Evolutionary conservation across 257 asterid species (phyloP).

Genomic region (Nicotiana noctiflora): DNA sequence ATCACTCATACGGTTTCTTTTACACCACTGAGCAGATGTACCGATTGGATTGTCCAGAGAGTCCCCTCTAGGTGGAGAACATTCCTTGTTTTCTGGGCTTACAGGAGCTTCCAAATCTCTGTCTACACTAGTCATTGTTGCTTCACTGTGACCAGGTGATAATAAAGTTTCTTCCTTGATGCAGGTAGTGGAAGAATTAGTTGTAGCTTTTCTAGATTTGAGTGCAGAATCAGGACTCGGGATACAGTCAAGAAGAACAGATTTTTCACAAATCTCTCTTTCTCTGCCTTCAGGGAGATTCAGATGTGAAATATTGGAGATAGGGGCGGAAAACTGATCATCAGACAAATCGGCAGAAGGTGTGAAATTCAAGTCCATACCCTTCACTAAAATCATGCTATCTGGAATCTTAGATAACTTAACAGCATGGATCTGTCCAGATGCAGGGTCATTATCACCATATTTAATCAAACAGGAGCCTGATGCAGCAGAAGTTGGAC

Average conservation of each 20-base stretch:
- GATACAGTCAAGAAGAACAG: conserved; percentile 4
- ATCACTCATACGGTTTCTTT: conserved; percentile 8
- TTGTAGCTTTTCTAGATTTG: conserved; percentile 5
- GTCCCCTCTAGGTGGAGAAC: conserved; percentile 47
- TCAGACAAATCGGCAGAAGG: conserved; percentile 20
- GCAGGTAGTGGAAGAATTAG: conserved; percentile 19
- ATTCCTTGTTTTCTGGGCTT: conserved; percentile 55
- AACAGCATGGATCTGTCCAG: conserved; percentile 2
- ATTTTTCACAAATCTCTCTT: not conserved
- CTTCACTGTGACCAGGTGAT: not conserved
- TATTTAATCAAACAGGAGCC: conserved; percentile 1
- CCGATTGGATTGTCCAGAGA: conserved; percentile 32
- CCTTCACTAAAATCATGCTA: conserved; percentile 13
- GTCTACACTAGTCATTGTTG: conserved; percentile 3
- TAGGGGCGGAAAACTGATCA: conserved; percentile 6
- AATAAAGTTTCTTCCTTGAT: conserved; percentile 16
- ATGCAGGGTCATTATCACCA: conserved; percentile 6
- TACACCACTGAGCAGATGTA: conserved; percentile 13
- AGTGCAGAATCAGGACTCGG: conserved; percentile 3
- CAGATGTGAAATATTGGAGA: not conserved
- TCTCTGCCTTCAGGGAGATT: conserved; percentile 7
- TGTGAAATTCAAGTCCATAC: conserved; percentile 38
- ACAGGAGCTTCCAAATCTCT: conserved; percentile 34
- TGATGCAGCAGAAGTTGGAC: conserved; percentile 7
- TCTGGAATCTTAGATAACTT: conserved; percentile 18